Evolutionary conservation across 192 early-diverging fungal species (phyloP).

Genomic region (Spinellus fusiger): DNA sequence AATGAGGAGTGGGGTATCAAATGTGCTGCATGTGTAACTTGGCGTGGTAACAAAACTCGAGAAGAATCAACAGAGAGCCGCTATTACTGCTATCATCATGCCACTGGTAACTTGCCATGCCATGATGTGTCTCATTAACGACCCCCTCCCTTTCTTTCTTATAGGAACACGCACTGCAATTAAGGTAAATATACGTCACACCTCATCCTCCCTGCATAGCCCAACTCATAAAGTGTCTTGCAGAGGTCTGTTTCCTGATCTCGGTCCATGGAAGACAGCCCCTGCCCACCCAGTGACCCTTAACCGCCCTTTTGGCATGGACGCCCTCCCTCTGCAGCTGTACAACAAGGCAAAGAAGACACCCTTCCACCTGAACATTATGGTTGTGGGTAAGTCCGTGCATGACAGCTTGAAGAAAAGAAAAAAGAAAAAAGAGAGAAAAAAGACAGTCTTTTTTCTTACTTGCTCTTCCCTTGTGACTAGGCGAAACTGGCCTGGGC

Average conservation of each 20-base stretch:
- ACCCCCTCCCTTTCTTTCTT: neutral
- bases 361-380: slow-evolving; percentile 87
- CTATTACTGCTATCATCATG: slow-evolving; percentile 12
- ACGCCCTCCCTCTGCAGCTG: slow-evolving; percentile 62
- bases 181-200: slow-evolving; percentile 33
- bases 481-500: slow-evolving; percentile 95
- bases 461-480: slow-evolving; percentile 2
- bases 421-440: too few relatives aligned
- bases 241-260: slow-evolving; percentile 65
- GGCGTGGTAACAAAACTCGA: neutral
- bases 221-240: neutral
- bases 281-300: slow-evolving; percentile 50
- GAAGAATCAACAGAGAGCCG: neutral
- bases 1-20: neutral
- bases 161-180: slow-evolving; percentile 53
- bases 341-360: slow-evolving; percentile 59
- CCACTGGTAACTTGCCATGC: slow-evolving; percentile 26
- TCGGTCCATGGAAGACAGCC: slow-evolving; percentile 82
- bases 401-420: too few relatives aligned
- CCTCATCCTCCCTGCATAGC: neutral
- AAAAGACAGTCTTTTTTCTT: too few relatives aligned
- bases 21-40: neutral
- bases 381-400: slow-evolving; percentile 83
- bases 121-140: neutral
- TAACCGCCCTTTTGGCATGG: slow-evolving; percentile 60